Evolutionary conservation across 306 rosid genomes (phyloP).

Genomic region (Herpetospermum pedunculosum): DNA sequence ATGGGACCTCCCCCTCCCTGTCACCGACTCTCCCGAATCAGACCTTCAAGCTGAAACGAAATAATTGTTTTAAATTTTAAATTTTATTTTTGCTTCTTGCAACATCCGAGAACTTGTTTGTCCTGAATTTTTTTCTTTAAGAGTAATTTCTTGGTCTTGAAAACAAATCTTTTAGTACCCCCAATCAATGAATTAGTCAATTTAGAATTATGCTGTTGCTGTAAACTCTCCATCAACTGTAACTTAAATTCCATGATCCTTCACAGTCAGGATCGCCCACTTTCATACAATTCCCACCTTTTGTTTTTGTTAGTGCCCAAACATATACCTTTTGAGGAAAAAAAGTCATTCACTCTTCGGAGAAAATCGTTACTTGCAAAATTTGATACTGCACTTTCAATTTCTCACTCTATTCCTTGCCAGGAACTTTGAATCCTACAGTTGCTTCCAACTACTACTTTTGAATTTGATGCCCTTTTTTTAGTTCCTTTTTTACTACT

Average conservation of each 20-base stretch:
- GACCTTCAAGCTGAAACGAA: background rate
- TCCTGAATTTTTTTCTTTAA: background rate
- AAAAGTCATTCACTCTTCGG: background rate
- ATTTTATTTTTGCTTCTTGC: background rate
- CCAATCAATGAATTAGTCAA: background rate
- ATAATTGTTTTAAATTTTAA: conserved; percentile 3
- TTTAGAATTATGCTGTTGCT: background rate
- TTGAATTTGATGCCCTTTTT: background rate
- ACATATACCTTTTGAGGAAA: background rate
- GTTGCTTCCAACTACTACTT: background rate
- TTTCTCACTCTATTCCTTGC: conserved; percentile 2
- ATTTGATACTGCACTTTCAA: background rate
- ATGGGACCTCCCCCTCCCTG: background rate
- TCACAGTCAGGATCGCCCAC: background rate
- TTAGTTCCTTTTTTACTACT: background rate
- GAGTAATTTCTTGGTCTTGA: background rate
- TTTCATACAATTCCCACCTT: background rate
- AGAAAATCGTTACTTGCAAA: background rate
- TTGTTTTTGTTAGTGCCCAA: background rate
- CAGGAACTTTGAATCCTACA: background rate
- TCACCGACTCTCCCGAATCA: background rate
- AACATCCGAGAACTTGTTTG: background rate
- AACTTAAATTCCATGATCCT: background rate
- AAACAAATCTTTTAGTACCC: background rate
- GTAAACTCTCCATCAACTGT: background rate